These are phyloP conservation scores for Neurospora hispaniola DNA, from an alignment of 495 filamentous ascomycete species.

Conservation along the genomic window DNA sequence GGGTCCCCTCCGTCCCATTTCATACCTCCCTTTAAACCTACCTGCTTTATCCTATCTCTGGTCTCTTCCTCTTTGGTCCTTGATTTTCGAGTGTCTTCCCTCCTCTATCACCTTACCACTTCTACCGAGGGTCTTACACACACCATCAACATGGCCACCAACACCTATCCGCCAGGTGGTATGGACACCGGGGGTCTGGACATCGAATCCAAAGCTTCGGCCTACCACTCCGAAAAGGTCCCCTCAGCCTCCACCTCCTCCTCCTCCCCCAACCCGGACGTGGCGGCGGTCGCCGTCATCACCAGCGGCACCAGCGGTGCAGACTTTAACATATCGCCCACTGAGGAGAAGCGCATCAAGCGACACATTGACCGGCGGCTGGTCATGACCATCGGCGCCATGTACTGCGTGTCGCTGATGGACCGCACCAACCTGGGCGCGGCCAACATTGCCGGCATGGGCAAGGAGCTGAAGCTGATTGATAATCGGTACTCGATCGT, in stretches of 20 bases:
- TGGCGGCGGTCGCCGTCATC: too few species aligned
- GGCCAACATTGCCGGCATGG: conserved; percentile 54
- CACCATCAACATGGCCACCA: not conserved
- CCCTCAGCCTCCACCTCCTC: not conserved
- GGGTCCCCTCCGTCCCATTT: not conserved
- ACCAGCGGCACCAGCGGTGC: too few species aligned
- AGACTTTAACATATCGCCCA: conserved; percentile 22
- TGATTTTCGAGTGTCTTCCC: not conserved
- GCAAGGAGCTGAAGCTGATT: conserved; percentile 38
- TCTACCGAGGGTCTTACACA: not conserved
- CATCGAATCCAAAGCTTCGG: not conserved
- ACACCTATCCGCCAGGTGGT: not conserved
- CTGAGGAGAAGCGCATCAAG: conserved; percentile 40
- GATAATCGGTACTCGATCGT: conserved; percentile 42
- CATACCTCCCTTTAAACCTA: not conserved
- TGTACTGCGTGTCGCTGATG: conserved; percentile 58
- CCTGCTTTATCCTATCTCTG: not conserved
- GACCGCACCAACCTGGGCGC: conserved; percentile 57
- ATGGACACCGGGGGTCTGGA: not conserved
- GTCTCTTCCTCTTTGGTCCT: not conserved
- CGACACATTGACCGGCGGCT: conserved; percentile 51
- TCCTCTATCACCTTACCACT: not conserved
- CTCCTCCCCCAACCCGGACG: not conserved
- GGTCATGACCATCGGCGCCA: conserved; percentile 50
- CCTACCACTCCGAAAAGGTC: not conserved